Base-by-base conservation (phyloP, 768 basidiomycete genomes). In the Panus rudis region DNA sequence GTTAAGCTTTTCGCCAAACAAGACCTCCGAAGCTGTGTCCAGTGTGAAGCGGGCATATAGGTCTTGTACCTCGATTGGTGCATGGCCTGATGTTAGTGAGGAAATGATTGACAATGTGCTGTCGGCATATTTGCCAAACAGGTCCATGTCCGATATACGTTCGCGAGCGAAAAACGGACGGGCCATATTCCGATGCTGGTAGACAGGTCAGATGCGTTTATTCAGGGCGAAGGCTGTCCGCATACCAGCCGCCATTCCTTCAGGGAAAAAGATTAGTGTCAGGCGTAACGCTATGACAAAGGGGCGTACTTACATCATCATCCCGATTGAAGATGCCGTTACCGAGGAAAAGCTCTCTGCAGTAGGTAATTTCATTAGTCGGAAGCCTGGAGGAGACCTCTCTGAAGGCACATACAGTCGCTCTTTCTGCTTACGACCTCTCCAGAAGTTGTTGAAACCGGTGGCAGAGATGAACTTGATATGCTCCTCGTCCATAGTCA, bases 161-260 rank as follows among this genome's bases (percentile, higher is more conserved):
- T 86, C 82, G n/a, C 73, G 71, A 12, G 81, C 74, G 54, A 87
- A 85, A 63, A 84, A 87, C 3, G 84, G 84, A 4, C 84, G 76
- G 3, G 83, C 74, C 37, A 75, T 76, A 3, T 70, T 62, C 24
- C 84, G 77, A 48, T 85, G 83, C 81, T 83, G 37, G 35, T 28
- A 6, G 35, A 41, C 38, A 51, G 46, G 39, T 16, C 50, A 39
- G 52, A 45, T 37, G 37, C n/a, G n/a, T n/a, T n/a, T n/a, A n/a
- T n/a, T n/a, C n/a, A n/a, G n/a, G 49, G 46, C 34, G 25, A 20
- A 17, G 37, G 28, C 28, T 24, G 28, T 30, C 41, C 33, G 35
- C 41, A 34, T 20, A n/a, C n/a, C n/a, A n/a, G n/a, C n/a, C n/a
- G n/a, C n/a, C n/a, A n/a, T n/a, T n/a, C n/a, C n/a, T n/a, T n/a